A percentile compares a stretch with the other conserved stretches of the same genome.
Conservation (phyloP, 495 filamentous ascomycete genomes). For the Letharia columbiana region DNA sequence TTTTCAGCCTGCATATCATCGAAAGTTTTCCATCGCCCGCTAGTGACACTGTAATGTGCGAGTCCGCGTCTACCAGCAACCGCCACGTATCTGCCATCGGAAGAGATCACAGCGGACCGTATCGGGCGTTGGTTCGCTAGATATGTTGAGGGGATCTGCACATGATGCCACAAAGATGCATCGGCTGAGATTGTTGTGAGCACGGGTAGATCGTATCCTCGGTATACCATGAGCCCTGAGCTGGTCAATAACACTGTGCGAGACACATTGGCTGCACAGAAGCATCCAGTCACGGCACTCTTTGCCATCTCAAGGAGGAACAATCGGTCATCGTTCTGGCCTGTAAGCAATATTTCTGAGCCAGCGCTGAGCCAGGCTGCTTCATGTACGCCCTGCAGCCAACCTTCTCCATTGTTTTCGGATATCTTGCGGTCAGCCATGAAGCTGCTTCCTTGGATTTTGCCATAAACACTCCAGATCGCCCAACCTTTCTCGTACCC, state of each 20-base stretch:
- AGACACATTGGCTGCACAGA: conserved; percentile 79
- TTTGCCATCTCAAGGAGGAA: conserved; percentile 89
- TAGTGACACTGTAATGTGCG: conserved; percentile 91
- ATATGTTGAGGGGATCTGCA: conserved; percentile 77
- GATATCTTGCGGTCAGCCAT: conserved; percentile 55
- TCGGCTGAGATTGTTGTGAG: conserved; percentile 89
- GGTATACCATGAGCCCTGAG: conserved; percentile 78
- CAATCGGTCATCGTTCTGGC: conserved; percentile 60
- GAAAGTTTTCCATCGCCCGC: conserved; percentile 93
- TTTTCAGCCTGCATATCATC: conserved; percentile 72
- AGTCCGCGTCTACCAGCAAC: conserved; percentile 87
- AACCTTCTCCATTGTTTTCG: conserved; percentile 60
- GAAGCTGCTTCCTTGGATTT: conserved; percentile 76
- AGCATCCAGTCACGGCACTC: conserved; percentile 83
- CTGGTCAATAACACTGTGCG: conserved; percentile 81
- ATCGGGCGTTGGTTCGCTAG: conserved; percentile 90
- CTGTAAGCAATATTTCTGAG: conserved; percentile 70
- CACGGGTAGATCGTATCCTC: conserved; percentile 84
- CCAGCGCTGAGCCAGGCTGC: conserved; percentile 83
- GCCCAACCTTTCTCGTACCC: conserved; percentile 92
- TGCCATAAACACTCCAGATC: conserved; percentile 95
- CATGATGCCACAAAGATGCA: conserved; percentile 83
- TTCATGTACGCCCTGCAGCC: conserved; percentile 65
- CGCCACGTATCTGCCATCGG: conserved; percentile 89
- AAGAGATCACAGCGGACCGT: conserved; percentile 70